Evolutionary conservation across 1,284 basidiomycete genomes (phyloP).

Genomic region (Marasmius oreades): DNA sequence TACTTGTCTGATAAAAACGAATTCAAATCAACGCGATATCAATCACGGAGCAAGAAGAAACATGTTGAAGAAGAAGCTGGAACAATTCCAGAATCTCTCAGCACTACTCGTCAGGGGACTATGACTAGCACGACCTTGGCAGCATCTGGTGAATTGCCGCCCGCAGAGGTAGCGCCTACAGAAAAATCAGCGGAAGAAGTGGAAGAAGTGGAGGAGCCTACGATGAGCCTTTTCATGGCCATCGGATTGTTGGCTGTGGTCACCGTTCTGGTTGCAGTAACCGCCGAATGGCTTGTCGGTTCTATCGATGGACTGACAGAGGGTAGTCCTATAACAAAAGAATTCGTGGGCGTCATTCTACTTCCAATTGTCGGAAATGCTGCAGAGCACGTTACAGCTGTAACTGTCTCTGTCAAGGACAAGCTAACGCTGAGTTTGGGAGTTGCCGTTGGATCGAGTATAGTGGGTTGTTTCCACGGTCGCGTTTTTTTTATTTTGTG

Average conservation of each 20-base stretch:
- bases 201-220: conserved; percentile 52
- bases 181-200: conserved; percentile 27
- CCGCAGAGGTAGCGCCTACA: not conserved
- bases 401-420: conserved; percentile 83
- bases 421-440: conserved; percentile 71
- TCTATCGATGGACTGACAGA: conserved; percentile 66
- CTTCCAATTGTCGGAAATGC: conserved; percentile 88
- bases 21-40: conserved; percentile 39
- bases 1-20: conserved; percentile 52
- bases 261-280: conserved; percentile 72
- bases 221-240: conserved; percentile 52
- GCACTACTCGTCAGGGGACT: not conserved
- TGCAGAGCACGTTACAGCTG: conserved; percentile 87
- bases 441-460: conserved; percentile 87
- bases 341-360: conserved; percentile 85
- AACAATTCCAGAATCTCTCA: not conserved
- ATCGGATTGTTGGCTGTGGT: conserved; percentile 53
- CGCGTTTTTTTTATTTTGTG: too few species aligned
- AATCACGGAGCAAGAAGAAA: conserved; percentile 18
- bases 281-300: conserved; percentile 84
- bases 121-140: not conserved
- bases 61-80: conserved; percentile 3
- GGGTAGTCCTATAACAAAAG: conserved; percentile 53
- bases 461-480: conserved; percentile 52
- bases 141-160: not conserved